Conservation (phyloP, 352 stramenopile genomes). For the Hyaloperonospora brassicae region DNA sequence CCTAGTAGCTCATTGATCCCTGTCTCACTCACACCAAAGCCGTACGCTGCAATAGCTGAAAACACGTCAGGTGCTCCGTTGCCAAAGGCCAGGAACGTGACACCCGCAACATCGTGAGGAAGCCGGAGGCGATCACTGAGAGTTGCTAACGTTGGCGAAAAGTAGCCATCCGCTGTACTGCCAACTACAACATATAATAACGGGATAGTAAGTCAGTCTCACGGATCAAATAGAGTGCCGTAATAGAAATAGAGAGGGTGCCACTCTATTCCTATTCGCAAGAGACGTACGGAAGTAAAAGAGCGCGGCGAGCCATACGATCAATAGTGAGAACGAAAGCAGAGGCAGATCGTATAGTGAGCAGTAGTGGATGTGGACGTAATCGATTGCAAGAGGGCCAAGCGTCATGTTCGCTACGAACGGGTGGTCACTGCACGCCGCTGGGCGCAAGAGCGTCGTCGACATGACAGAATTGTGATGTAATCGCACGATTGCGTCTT, state of each 20-base stretch:
- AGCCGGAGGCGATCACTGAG: slow-evolving; percentile 87
- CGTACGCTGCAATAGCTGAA: slow-evolving; percentile 83
- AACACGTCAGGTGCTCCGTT: slow-evolving; percentile 97
- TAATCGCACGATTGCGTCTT: too few relatives aligned
- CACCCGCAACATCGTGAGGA: slow-evolving; percentile 90
- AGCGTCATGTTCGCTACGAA: slow-evolving; percentile 57
- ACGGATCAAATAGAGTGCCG: background rate
- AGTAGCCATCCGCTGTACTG: slow-evolving; percentile 96
- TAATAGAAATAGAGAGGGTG: background rate
- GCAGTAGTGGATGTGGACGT: slow-evolving; percentile 76
- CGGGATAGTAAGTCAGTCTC: background rate
- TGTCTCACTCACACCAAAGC: slow-evolving; percentile 53
- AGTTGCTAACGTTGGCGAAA: slow-evolving; percentile 93
- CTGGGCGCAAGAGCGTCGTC: slow-evolving; percentile 1
- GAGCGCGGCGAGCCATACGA: slow-evolving; percentile 61
- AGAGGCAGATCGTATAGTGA: slow-evolving; percentile 35
- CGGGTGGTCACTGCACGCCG: slow-evolving; percentile 22
- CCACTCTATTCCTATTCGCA: background rate
- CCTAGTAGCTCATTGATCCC: slow-evolving; percentile 89
- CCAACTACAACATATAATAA: slow-evolving; percentile 59
- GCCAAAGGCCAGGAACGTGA: slow-evolving; percentile 96
- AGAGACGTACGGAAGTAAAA: slow-evolving; percentile 70
- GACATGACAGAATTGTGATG: too few relatives aligned
- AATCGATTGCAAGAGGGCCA: slow-evolving; percentile 69
- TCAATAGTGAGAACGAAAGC: slow-evolving; percentile 42